Evolutionary conservation across 169 alveolate species (phyloP), one percentile per base, ranked within the genome.

Genomic region (Eimeria sp.): DNA sequence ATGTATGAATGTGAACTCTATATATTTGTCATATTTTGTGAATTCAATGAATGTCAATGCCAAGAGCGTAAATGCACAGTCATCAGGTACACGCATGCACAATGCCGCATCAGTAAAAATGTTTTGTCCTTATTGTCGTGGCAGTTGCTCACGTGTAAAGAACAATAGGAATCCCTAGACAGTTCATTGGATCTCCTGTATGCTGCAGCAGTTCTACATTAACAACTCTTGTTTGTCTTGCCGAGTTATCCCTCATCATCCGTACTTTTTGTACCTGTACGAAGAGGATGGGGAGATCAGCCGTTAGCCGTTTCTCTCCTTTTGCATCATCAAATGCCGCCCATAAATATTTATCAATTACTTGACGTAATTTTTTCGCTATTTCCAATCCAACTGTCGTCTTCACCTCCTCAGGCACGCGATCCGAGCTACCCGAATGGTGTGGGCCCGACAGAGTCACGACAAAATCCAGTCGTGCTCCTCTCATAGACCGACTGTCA

Each of bases 401-500:
- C 89, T 47, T 40, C 70, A 82, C 5, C 90, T 82, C 90, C n/a
- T 34, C 45, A 82, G 90, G 90, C 67, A 82, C 90, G 1, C 25
- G 73, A 47, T 25, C 20, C 40, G 57, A 27, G 16, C 40, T 25
- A 13, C 25, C 40, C 47, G 20, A 7, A 57, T n/a, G 43, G 27
- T 16, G 91, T 4, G 75, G 40, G 3, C 72, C 90, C 5, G 73
- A 30, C 22, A 83, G 10, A 5, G 91, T 83, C 14, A 54, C 91
- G 13, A 22, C 7, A 27, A 83, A 83, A 30, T 83, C 91, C 91
- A 83, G 75, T 54, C 91, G 47, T 4, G 40, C 91, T 3, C 57
- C 91, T 27, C 75, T 34, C 57, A n/a, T 54, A 9, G 75, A 49
- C 5, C 72, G 72, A 57, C 47, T 16, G 4, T 57, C 91, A 11